Evolutionary conservation across 176 grass and related monocot species (phyloP), one percentile per base, ranked within the genome.

Genomic region (Eragrostis curvula): DNA sequence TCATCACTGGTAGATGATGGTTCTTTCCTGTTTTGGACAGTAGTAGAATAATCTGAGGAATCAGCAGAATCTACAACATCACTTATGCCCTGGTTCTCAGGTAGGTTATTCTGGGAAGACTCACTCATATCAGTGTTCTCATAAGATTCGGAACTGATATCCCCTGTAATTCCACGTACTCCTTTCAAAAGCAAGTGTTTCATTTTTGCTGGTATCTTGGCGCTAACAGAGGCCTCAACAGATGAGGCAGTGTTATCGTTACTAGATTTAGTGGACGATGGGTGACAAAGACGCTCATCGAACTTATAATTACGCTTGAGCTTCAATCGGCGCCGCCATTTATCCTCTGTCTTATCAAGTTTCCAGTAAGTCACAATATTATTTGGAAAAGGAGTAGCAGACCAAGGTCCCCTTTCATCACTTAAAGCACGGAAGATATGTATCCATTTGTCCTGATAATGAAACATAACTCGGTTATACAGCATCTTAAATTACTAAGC

Each of bases 281-380:
- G 87, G 29, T 88, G 88, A 84, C 96, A 95, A 80, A 98, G 90
- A 28, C 79, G 79, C 36, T 95, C 87, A 70, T 98, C 92, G 73
- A 95, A 98, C 79, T 93, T 95, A 85, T 98, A 98, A 55, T 98
- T 98, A 52, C 92, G 84, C 75, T 98, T 98, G 60, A 98, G 92
- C 74, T 98, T 98, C 58, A 83, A 63, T 74, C 96, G 87, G 25
- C 96, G 88, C 12, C 96, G 87, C 96, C 96, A 98, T 73, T 80
- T 95, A 84, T 95, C 96, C 80, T 98, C 92, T 44, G 92, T 98
- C 83, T 94, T 98, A 63, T 98, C 96, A 46, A 93, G 96, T 82
- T 94, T 95, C 96, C 96, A 98, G 63, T 91, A 79, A 24, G 90
- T 91, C 58, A 70, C 67, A 60, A 78, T 78, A 72, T 87, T 90